Percentiles rank a stretch among this genome's conserved stretches.
Conservation (phyloP, 306 rosid species). For the Sicyos edulis region DNA sequence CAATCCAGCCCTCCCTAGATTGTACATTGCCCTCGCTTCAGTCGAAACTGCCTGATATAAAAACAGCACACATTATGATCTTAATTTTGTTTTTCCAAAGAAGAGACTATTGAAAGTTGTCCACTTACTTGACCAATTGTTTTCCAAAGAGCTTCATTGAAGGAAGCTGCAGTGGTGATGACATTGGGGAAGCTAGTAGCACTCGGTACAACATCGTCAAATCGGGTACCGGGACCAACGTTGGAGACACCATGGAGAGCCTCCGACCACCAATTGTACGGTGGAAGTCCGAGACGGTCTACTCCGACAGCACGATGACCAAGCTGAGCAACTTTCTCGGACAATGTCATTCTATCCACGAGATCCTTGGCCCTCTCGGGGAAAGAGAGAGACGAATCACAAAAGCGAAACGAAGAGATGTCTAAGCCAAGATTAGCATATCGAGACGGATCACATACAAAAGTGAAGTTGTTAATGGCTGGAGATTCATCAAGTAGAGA, state of each 20-base stretch:
- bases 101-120: too few species aligned
- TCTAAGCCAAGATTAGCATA: neutral
- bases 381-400: constrained; percentile 9
- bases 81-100: too few species aligned
- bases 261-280: constrained; percentile 15
- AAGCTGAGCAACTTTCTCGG: constrained; percentile 13
- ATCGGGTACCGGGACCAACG: neutral
- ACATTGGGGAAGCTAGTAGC: constrained; percentile 18
- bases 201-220: neutral
- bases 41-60: constrained; percentile 42
- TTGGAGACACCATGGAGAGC: constrained; percentile 17
- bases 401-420: neutral
- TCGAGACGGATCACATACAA: constrained; percentile 11
- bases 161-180: constrained; percentile 9
- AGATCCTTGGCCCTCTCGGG: neutral
- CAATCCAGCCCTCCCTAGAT: constrained; percentile 64
- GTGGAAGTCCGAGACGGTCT: neutral
- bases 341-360: constrained; percentile 10
- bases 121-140: neutral
- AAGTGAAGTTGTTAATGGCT: neutral
- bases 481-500: neutral
- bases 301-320: constrained; percentile 1
- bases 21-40: constrained; percentile 79
- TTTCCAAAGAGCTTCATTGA: constrained; percentile 10
- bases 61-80: neutral